Base-by-base conservation (phyloP, 257 asterid species). In the Ajuga chamaepitys region DNA sequence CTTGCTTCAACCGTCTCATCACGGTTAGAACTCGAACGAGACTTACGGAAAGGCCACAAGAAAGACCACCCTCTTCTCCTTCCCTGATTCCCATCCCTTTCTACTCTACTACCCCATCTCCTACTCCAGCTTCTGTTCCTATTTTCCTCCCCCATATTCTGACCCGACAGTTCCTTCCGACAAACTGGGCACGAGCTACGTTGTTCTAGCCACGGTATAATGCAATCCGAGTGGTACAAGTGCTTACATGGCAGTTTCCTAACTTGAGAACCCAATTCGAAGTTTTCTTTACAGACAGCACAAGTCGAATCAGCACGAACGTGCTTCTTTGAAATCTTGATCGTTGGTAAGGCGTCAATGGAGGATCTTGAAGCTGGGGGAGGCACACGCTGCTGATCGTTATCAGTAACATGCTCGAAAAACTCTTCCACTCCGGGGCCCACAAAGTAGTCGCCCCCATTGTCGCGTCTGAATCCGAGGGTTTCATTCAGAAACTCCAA, bases 381-480 rank as follows among this genome's bases (percentile, higher is more conserved):
- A 53, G 90, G 90, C 40, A 74, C 88, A 9, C 77, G 79, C 2
- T 72, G 79, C 2, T 72, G 87, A 67, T 81, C 84, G 50, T 76
- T 70, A 7, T 59, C 66, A 0, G 83, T 75, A n/a, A 87, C 77
- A 55, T 89, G 89, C 57, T 86, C 88, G 45, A 93, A 74, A 18
- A 84, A 83, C 12, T 93, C 97, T 64, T 87, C 97, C 9, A 83
- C 96, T 22, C 99, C 99, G 0, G 95, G 99, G 16, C 97, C 99
- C 16, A 89, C 78, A 48, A 81, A 86, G 69, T 93, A 89, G 67
- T 93, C 95, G 0, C 90, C 94, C 40, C 99, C 99, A 40, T 68
- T 83, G 18, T 88, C 96, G 55, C 78, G 73, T 64, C 97, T 80
- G 52, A 89, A 88, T 28, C 97, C 97, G 21, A 89, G 90, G 7